Evolutionary conservation across 768 basidiomycete species (phyloP), one percentile per base, ranked within the genome.

Genomic region (Mycena galericulata): DNA sequence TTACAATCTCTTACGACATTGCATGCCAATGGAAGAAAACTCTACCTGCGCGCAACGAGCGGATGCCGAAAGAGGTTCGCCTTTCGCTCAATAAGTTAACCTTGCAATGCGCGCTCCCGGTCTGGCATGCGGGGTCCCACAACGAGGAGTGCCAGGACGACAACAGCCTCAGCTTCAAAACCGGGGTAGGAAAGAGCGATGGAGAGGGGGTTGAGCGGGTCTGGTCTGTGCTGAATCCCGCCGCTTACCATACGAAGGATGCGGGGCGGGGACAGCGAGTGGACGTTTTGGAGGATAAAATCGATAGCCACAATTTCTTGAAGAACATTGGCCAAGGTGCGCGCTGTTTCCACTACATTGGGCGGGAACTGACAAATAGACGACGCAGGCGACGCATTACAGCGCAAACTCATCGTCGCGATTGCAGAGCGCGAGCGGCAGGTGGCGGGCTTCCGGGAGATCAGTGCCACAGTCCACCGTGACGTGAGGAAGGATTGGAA

Each of bases 141-240:
- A 41, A 55, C 8, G 50, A 62, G 12, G 47, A 69, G 75, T 76
- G 76, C 46, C 46, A 57, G n/a, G 32, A 29, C 5, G 0, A 34
- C 0, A 67, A 68, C 46, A 71, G 69, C 6, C 38, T 77, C 5
- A 69, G 71, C 32, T 69, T 60, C 56, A 59, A 67, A 32, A 27
- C 40, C 1, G 70, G 74, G 2, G 64, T 64, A 1, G 71, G 70
- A 2, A 70, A 53, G 29, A 68, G 58, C 1, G 69, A 72, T 22
- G 70, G 67, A 22, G 65, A 68, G 50, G 69, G 55, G 3, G 41
- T 67, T 0, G 81, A 84, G 50, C 61, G 74, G 0, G 66, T 56
- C 0, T 83, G 82, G 82, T 46, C 78, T 0, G 62, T 57, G 0
- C 36, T 76, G 8, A 80, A 82, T 46, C 62, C 67, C 0, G 67